Percentiles rank a stretch among this genome's conserved stretches.
Conservation (phyloP, 1,284 basidiomycete species). For the Naganishia sp. region DNA sequence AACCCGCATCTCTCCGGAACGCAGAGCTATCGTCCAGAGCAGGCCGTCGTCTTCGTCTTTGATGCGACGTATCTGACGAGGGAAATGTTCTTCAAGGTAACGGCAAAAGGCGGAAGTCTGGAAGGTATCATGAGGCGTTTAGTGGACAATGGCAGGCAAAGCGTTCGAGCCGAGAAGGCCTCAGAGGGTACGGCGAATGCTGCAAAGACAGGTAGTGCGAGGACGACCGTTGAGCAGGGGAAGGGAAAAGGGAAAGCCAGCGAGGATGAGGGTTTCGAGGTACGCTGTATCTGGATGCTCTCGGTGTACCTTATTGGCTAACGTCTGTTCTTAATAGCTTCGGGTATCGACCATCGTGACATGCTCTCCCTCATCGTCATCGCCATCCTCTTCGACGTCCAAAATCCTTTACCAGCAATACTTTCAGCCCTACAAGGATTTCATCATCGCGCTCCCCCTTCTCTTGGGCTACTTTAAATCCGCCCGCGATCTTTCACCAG, state of each 20-base stretch:
- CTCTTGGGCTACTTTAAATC: conserved; percentile 23
- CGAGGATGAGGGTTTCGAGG: conserved; percentile 23
- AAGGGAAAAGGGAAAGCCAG: conserved; percentile 23
- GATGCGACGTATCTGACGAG: conserved; percentile 25
- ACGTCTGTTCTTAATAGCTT: not conserved
- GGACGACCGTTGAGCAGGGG: not conserved
- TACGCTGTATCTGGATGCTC: not conserved
- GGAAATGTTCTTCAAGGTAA: conserved; percentile 28
- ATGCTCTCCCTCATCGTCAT: conserved; percentile 23
- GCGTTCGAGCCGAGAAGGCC: conserved; percentile 2
- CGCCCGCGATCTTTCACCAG: conserved; percentile 20
- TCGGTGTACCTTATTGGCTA: not conserved
- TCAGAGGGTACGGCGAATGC: not conserved
- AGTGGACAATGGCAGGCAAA: conserved; percentile 22
- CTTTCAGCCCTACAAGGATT: conserved; percentile 25
- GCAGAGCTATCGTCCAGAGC: conserved; percentile 3
- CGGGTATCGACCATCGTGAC: conserved; percentile 22
- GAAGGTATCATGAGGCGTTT: conserved; percentile 24
- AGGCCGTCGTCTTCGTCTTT: conserved; percentile 24
- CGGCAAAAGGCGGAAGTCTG: conserved; percentile 22
- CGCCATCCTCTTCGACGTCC: conserved; percentile 18
- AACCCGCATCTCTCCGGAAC: not conserved
- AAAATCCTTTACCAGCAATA: conserved; percentile 24
- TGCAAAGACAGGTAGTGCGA: not conserved
- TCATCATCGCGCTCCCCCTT: conserved; percentile 25